Evolutionary conservation across 257 asterid genomes (phyloP).

Genomic region (Echites panduratus): DNA sequence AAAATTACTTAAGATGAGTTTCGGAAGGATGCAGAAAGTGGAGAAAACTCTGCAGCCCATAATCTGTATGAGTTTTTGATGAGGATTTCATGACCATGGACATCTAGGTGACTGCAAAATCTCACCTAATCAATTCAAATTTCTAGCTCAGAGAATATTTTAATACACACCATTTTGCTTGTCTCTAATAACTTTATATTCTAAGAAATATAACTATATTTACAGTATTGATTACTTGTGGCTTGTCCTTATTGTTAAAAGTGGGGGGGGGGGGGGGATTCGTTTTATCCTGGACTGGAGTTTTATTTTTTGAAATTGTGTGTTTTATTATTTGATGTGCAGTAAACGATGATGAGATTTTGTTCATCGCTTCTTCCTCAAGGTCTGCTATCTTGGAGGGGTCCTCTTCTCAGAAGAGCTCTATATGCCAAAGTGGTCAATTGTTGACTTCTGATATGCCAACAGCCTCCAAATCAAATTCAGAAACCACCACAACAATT

Average conservation of each 20-base stretch:
- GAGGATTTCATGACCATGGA: neutral
- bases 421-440: slow-evolving; percentile 27
- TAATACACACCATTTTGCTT: neutral
- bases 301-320: slow-evolving; percentile 1
- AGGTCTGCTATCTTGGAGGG: slow-evolving; percentile 34
- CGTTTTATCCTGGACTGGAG: neutral
- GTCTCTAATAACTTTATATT: neutral
- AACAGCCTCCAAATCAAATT: slow-evolving; percentile 28
- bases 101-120: neutral
- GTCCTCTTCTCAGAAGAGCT: slow-evolving; percentile 35
- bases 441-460: slow-evolving; percentile 28
- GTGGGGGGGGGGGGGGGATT: neutral
- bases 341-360: slow-evolving; percentile 22
- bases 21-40: neutral
- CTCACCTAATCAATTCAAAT: neutral
- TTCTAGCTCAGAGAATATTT: neutral
- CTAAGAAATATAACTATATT: neutral
- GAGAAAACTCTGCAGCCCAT: neutral
- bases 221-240: neutral
- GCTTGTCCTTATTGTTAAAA: neutral
- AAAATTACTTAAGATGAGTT: neutral
- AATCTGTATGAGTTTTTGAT: neutral
- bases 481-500: slow-evolving; percentile 26
- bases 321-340: slow-evolving; percentile 15
- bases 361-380: slow-evolving; percentile 31